Evolutionary conservation across 768 basidiomycete genomes (phyloP).

Genomic region (Suillus weaverae): DNA sequence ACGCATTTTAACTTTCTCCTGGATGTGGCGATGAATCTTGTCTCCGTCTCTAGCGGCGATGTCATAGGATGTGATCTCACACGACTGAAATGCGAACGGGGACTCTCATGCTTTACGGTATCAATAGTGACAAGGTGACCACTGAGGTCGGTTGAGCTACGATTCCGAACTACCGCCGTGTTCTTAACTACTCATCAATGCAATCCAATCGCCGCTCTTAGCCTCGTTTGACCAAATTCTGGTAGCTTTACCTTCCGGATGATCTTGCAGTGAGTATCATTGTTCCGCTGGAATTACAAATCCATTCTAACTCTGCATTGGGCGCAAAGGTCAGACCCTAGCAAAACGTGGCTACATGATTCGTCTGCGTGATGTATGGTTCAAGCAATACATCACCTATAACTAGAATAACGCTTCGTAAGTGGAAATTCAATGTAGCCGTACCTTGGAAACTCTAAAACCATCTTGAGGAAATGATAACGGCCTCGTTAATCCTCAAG

Average conservation of each 20-base stretch:
- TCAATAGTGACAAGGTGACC: conserved; percentile 1
- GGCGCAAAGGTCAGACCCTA: neutral
- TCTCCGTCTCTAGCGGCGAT: neutral
- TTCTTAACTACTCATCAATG: neutral
- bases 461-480: neutral
- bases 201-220: neutral
- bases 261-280: neutral
- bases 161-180: neutral
- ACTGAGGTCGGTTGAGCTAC: neutral
- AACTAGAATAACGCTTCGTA: neutral
- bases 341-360: neutral
- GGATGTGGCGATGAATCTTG: neutral
- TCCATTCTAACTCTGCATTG: neutral
- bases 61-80: neutral
- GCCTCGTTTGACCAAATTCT: neutral
- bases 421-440: neutral
- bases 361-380: neutral
- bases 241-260: neutral
- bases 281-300: neutral
- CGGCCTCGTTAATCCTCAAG: neutral
- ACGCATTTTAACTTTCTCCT: neutral
- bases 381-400: neutral
- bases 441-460: neutral
- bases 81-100: neutral
- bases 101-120: neutral